Percentiles rank a stretch among this genome's conserved stretches.
Conservation (phyloP, 2,329 filamentous ascomycete species). For the Orbilia brochopaga region DNA sequence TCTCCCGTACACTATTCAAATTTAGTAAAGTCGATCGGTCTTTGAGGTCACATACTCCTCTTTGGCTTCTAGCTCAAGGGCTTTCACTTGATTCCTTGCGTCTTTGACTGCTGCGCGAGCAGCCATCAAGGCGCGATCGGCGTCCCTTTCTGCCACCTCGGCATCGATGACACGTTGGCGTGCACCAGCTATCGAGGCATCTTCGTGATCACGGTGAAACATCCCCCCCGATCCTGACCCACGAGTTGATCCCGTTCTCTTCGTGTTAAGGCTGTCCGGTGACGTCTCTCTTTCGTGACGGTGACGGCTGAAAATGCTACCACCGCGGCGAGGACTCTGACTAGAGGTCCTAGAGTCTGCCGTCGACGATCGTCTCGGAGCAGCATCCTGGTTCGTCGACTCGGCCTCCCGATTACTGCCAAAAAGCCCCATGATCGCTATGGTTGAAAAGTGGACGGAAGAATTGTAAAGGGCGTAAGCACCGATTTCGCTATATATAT, state of each 20-base stretch:
- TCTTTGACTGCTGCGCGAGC: conserved; percentile 34
- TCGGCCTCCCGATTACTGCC: conserved; percentile 27
- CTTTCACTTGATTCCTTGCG: conserved; percentile 39
- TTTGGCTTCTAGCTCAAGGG: conserved; percentile 39
- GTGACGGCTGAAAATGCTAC: conserved; percentile 40
- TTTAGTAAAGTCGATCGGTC: too few relatives aligned
- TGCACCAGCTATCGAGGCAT: conserved; percentile 37
- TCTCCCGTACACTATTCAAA: not conserved
- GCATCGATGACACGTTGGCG: conserved; percentile 44
- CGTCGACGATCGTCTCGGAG: conserved; percentile 30
- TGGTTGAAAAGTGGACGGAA: not conserved
- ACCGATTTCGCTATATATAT: not conserved
- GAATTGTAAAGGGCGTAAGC: not conserved
- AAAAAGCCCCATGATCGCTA: conserved; percentile 34
- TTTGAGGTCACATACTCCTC: conserved; percentile 36
- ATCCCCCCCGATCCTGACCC: conserved; percentile 23
- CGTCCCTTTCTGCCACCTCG: conserved; percentile 45
- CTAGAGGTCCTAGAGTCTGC: conserved; percentile 22
- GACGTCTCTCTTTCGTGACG: conserved; percentile 30
- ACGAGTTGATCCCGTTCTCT: conserved; percentile 25
- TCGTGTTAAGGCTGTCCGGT: conserved; percentile 32
- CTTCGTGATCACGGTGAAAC: conserved; percentile 20
- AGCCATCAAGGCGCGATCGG: conserved; percentile 44
- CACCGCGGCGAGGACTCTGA: conserved; percentile 29
- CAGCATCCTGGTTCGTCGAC: conserved; percentile 15